Conservation (phyloP, 2,329 filamentous ascomycete genomes). For the Fusarium solani-melongenae region DNA sequence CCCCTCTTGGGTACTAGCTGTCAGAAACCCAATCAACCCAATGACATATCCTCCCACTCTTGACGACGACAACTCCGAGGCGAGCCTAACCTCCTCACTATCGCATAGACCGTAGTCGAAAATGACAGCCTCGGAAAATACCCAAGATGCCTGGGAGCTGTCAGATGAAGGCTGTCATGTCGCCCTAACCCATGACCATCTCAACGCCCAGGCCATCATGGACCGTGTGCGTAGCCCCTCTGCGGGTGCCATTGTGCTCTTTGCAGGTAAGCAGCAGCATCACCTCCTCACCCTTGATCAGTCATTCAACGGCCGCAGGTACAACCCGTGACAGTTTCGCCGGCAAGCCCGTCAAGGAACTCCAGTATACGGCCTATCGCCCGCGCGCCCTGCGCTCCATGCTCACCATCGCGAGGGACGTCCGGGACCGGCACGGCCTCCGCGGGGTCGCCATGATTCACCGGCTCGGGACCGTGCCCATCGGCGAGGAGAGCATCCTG, state of each 20-base stretch:
- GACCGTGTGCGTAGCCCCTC: conserved; percentile 76
- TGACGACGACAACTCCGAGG: not conserved
- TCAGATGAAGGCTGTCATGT: conserved; percentile 70
- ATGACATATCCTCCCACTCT: conserved; percentile 14
- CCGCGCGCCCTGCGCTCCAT: conserved; percentile 77
- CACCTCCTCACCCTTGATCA: conserved; percentile 12
- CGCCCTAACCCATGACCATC: conserved; percentile 71
- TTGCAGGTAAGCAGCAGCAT: conserved; percentile 68
- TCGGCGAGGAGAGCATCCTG: conserved; percentile 93
- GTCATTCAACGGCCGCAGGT: conserved; percentile 56
- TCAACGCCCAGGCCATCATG: conserved; percentile 69
- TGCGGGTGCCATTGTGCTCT: conserved; percentile 81
- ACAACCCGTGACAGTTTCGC: conserved; percentile 82
- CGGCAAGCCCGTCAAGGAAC: conserved; percentile 76
- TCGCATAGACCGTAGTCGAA: not conserved
- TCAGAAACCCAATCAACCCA: not conserved
- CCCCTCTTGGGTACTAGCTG: not conserved
- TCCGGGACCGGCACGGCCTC: conserved; percentile 71
- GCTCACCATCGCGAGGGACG: conserved; percentile 68
- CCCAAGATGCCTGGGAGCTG: conserved; percentile 51
- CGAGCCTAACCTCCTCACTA: not conserved
- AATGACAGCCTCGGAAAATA: conserved; percentile 25
- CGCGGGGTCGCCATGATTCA: conserved; percentile 84
- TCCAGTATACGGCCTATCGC: conserved; percentile 80
- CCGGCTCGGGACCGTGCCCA: conserved; percentile 84